Evolutionary conservation across 2,329 filamentous ascomycete species (phyloP), one percentile per base, ranked within the genome.

Genomic region (Phoma sp.): DNA sequence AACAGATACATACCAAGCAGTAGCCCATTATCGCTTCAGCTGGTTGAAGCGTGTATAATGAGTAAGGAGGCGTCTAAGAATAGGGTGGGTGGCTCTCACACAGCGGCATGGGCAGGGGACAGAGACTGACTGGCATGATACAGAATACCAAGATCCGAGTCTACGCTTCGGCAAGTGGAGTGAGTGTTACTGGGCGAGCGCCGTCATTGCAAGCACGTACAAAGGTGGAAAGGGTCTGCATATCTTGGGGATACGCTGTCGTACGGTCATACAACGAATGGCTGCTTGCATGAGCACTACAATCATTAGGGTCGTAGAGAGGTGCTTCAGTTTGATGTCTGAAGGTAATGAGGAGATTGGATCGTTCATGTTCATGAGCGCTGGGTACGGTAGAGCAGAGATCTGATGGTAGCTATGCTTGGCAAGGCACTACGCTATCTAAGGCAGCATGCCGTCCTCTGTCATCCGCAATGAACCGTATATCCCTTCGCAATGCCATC

Each of bases 201-300:
- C 34, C 25, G 32, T 58, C 17, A 46, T 34, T 60, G 38, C 42
- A 60, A 36, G 52, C 60, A 37, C 47, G 15, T 45, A 50, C 32
- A 55, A 59, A 60, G 52, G 38, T 50, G 37, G 55, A 58, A 54
- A 58, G 51, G 52, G 34, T 59, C 48, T 49, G 46, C 46, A 58
- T 61, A 53, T 57, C 46, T 49, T 56, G 11, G 55, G 37, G 50
- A 56, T 57, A 59, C 56, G 55, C 48, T 56, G 45, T 60, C 36
- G 54, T 38, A 60, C 42, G 26, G 45, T 42, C 17, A 56, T 56
- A 60, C 49, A 51, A 51, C 43, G 43, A 59, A 53, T 15, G 30
- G 60, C 38, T 54, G 39, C 33, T 55, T 34, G 33, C 45, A 60
- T 55, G 26, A 56, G 52, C 48, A 60, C 52, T 57, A 36, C 42